Evolutionary conservation across 23 red algal genomes (phyloP).

Genomic region (Gracilaria gracilis): DNA sequence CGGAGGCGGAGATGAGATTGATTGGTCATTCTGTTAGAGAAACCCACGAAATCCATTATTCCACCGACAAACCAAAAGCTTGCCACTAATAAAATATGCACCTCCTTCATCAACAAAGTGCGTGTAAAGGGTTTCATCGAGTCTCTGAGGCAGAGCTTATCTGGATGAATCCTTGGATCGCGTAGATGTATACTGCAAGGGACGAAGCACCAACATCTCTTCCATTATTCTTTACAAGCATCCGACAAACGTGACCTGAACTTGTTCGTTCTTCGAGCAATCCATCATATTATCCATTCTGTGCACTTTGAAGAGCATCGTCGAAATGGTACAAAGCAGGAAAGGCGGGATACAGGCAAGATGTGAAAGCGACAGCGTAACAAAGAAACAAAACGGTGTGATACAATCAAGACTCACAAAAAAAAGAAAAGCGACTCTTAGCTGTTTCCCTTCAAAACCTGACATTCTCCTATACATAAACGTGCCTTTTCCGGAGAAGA

Average conservation of each 20-base stretch:
- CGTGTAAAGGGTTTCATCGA: not conserved
- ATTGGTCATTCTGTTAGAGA: constrained; percentile 85
- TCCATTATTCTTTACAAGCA: not conserved
- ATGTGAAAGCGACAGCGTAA: not conserved
- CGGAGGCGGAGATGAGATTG: constrained; percentile 80
- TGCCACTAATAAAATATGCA: not conserved
- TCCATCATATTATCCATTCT: not conserved
- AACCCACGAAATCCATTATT: not conserved
- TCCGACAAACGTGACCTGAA: not conserved
- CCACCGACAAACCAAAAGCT: not conserved
- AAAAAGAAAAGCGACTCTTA: not conserved
- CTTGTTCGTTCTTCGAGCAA: not conserved
- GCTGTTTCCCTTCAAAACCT: not conserved
- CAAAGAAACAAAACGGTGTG: not conserved
- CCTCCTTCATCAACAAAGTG: too few species aligned
- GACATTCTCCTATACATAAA: not conserved
- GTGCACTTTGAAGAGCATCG: too few species aligned
- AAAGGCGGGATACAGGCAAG: not conserved
- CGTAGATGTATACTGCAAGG: not conserved
- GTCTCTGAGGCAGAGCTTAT: not conserved
- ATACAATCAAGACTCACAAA: not conserved
- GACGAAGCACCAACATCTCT: not conserved
- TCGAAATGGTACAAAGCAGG: not conserved
- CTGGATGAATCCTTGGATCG: not conserved
- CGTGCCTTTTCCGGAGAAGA: not conserved